phyloP scores from a whole-genome alignment of 345 rosid genomes.

The Camelina hispida region DNA sequence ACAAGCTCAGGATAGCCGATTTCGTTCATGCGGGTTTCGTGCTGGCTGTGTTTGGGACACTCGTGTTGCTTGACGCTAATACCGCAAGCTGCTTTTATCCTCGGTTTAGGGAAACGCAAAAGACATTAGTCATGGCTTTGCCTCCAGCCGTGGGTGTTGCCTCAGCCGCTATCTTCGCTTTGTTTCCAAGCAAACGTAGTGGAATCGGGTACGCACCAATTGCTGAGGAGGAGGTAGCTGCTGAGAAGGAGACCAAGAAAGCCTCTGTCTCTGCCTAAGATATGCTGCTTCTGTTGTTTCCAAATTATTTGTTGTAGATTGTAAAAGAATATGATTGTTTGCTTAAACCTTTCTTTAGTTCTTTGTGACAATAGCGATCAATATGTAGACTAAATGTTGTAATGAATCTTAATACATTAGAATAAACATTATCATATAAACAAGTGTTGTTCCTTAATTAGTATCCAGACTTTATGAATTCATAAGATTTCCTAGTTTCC shows the following conservation, averaged over 20 bases:
- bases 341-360: conserved; percentile 14
- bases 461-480: not conserved
- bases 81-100: conserved; percentile 75
- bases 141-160: conserved; percentile 68
- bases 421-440: conserved; percentile 25
- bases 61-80: conserved; percentile 65
- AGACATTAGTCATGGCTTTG: conserved; percentile 60
- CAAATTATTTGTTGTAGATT: conserved; percentile 4
- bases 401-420: conserved; percentile 3
- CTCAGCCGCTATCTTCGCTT: conserved; percentile 57
- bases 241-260: conserved; percentile 35
- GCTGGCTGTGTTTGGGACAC: conserved; percentile 55
- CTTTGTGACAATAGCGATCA: not conserved
- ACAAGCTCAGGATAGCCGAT: conserved; percentile 62
- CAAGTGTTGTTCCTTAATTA: not conserved
- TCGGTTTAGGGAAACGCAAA: conserved; percentile 52
- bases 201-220: conserved; percentile 81
- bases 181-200: conserved; percentile 72
- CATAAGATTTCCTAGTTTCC: conserved; percentile 46
- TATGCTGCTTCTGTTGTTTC: not conserved
- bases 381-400: conserved; percentile 8
- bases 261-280: conserved; percentile 14
- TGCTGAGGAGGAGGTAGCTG: conserved; percentile 27
- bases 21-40: conserved; percentile 68
- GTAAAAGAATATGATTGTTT: conserved; percentile 6